These are phyloP conservation scores for Microascus cirrosus DNA, from an alignment of 2,329 filamentous ascomycete genomes.

Conservation along the genomic window DNA sequence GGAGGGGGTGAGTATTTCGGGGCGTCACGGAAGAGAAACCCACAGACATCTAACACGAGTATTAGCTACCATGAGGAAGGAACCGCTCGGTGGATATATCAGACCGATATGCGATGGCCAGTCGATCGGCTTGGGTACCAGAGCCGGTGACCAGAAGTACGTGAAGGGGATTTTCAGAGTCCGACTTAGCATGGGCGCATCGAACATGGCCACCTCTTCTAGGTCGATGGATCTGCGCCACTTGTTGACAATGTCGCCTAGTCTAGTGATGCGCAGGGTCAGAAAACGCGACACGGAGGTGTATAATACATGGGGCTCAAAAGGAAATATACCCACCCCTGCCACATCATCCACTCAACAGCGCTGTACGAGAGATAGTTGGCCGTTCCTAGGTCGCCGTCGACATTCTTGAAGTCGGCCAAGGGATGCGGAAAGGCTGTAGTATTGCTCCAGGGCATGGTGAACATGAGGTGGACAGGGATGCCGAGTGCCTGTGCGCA, in stretches of 20 bases:
- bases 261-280: slow-evolving; percentile 18
- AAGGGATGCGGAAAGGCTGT: slow-evolving; percentile 78
- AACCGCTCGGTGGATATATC: too few relatives aligned
- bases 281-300: too few relatives aligned
- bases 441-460: slow-evolving; percentile 87
- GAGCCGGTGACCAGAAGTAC: slow-evolving; percentile 71
- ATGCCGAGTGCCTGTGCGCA: slow-evolving; percentile 65
- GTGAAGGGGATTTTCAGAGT: slow-evolving; percentile 73
- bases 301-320: too few relatives aligned
- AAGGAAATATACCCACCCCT: slow-evolving; percentile 44
- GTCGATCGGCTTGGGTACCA: slow-evolving; percentile 67
- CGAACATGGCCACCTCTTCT: slow-evolving; percentile 67
- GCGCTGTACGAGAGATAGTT: slow-evolving; percentile 78
- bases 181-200: slow-evolving; percentile 69
- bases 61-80: too few relatives aligned
- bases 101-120: slow-evolving; percentile 54
- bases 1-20: slow-evolving; percentile 54
- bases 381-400: slow-evolving; percentile 61
- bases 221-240: slow-evolving; percentile 67
- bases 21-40: slow-evolving; percentile 66
- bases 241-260: slow-evolving; percentile 83
- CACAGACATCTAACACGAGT: slow-evolving; percentile 59
- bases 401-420: slow-evolving; percentile 67
- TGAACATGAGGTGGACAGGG: slow-evolving; percentile 80
- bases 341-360: slow-evolving; percentile 88